Evolutionary conservation across 2,329 filamentous ascomycete genomes (phyloP), one percentile per base, ranked within the genome.

Genomic region (Purpureocillium takamizusanense): DNA sequence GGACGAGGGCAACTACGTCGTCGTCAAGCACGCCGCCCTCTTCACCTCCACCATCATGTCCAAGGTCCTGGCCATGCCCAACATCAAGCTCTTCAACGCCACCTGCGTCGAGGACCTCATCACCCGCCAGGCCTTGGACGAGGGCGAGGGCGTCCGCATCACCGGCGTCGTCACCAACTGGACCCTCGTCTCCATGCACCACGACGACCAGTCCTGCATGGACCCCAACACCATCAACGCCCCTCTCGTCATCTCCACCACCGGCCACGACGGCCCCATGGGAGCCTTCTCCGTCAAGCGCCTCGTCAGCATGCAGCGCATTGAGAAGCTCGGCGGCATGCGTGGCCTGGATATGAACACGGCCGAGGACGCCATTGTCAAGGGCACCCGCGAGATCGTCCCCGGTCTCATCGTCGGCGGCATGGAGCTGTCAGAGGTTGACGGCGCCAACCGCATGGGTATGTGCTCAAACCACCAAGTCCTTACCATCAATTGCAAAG

Each of bases 161-260:
- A 84, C 86, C 8, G 88, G 88, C 52, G 88, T 95, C 2, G 89
- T 95, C 39, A 94, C 86, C 54, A 95, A 95, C 74, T 95, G 88
- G 88, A 95, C 88, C 1, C 74, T 95, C 18, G 88, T 95, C 35
- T 78, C 81, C 32, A 84, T 90, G 72, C 83, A 89, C 62, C 84
- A 89, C 62, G 83, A 88, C 57, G 84, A 90, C 59, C 87, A 94
- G 68, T 85, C 78, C 44, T 95, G 88, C 81, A 94, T 95, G 88
- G 89, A 95, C 61, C 88, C 88, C 50, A 94, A 92, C 76, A 95
- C 88, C 53, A 94, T 95, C 75, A 95, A 94, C 57, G 86, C 87
- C 1, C 87, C 88, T 1, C 63, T 95, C 42, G 71, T 95, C 55
- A 84, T 95, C 67, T 87, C 81, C 41, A 95, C 88, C 17, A 95